Conservation (phyloP, 2,329 filamentous ascomycete species). For the Geoglossum cookeanum region DNA sequence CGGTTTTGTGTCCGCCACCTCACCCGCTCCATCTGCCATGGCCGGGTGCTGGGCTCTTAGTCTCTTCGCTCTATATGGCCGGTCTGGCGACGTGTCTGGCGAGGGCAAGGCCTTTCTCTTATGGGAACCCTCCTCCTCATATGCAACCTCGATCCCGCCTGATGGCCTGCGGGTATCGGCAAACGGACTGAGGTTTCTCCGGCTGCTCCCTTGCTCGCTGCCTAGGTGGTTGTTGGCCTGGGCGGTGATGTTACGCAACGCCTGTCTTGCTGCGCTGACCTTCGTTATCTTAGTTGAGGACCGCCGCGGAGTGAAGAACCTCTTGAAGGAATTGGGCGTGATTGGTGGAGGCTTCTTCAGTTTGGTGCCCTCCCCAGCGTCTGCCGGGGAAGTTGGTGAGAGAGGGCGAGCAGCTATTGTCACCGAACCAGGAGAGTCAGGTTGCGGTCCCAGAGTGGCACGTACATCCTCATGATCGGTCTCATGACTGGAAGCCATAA, state of each 20-base stretch:
- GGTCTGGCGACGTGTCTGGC: not conserved
- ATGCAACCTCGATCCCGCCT: not conserved
- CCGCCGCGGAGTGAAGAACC: conserved; percentile 31
- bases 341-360: conserved; percentile 27
- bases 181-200: not conserved
- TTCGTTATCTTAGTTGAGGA: conserved; percentile 19
- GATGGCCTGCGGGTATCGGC: not conserved
- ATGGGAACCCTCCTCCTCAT: not conserved
- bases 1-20: not conserved
- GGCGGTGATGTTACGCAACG: conserved; percentile 24
- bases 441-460: not conserved
- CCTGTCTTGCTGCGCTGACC: conserved; percentile 24
- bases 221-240: not conserved
- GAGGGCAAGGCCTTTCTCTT: not conserved
- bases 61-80: not conserved
- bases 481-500: not conserved
- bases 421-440: not conserved
- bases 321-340: conserved; percentile 30
- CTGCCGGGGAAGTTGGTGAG: not conserved
- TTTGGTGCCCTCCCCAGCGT: conserved; percentile 10
- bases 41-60: not conserved
- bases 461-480: too few relatives aligned
- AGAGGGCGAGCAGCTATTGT: not conserved
- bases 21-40: not conserved
- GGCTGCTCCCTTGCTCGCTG: not conserved